Base-by-base conservation (phyloP, 805 yeast species). In the Candida insectalens region DNA sequence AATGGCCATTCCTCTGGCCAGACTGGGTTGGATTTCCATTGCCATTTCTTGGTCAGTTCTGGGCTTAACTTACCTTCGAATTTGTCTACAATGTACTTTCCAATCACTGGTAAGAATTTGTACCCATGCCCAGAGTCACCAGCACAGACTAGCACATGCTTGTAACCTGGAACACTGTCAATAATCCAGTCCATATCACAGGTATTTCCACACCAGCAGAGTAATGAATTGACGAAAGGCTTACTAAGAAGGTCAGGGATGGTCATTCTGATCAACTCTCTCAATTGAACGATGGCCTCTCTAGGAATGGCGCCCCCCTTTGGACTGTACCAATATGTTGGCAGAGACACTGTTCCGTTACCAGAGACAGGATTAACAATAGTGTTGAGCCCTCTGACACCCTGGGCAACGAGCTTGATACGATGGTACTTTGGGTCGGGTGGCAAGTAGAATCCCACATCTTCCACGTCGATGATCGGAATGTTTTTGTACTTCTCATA, bases 101-200 rank as follows among this genome's bases (percentile, higher is more conserved):
- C 71, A 34, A 66, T 61, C 25, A 51, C 59, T 7, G 72, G 72
- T 16, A 66, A 42, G 30, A 63, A 61, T 43, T 67, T 66, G 45
- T 55, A 65, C 1, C 54, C 67, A 44, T 66, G 71, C 5, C 69
- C 67, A 4, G 69, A 56, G 42, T 65, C 71, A 5, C 72, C 72
- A 9, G 62, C 49, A 0, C 66, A 67, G 9, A 67, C 61, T 27
- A 41, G 49, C 1, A 64, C 49, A 20, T 53, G 57, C 1, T 38
- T 25, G 4, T 36, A 37, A 4, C 42, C 35, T 4, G 70, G 70
- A 7, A 54, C 44, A 16, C 39, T 40, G 38, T 65, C 69, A 18
- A 65, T 57, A 5, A 65, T 39, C 36, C 63, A 64, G 36, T 60
- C 53, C 5, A 55, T 45, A 33, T 59, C 59, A 7, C 56, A 38